These are phyloP conservation scores for Phascolomyces articulosus DNA, from an alignment of 371 early-diverging fungal genomes.

Conservation along the genomic window DNA sequence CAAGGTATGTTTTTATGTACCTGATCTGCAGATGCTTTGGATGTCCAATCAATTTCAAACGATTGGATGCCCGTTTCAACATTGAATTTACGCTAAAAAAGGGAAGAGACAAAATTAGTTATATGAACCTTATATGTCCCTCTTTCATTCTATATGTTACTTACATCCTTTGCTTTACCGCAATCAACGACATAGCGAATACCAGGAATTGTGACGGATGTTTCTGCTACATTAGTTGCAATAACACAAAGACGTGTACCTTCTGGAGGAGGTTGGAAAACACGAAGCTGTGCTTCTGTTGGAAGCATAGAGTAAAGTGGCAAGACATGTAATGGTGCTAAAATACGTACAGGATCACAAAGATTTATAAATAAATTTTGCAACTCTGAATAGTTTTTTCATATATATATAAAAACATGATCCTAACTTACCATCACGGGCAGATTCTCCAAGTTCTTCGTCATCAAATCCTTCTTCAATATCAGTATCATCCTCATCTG, in stretches of 20 bases:
- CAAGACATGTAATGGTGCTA: conserved; percentile 78
- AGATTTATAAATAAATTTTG: neutral
- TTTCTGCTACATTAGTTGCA: conserved; percentile 99
- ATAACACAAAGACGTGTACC: conserved; percentile 94
- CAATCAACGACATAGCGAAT: conserved; percentile 98
- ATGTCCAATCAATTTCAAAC: conserved; percentile 91
- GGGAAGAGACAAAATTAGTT: neutral
- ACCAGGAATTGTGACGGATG: conserved; percentile 97
- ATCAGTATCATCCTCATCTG: conserved; percentile 36
- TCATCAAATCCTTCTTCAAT: conserved; percentile 52
- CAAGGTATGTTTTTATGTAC: conserved; percentile 10
- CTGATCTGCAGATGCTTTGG: conserved; percentile 91
- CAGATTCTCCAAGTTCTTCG: conserved; percentile 39
- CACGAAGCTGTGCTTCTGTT: conserved; percentile 85
- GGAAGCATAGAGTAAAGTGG: conserved; percentile 94
- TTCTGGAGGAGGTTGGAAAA: conserved; percentile 87
- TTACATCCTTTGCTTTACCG: conserved; percentile 90
- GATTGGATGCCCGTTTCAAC: conserved; percentile 83
- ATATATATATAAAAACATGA: too few relatives aligned
- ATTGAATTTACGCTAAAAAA: conserved; percentile 69
- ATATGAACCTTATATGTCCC: too few relatives aligned
- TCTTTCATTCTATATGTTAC: too few relatives aligned
- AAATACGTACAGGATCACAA: neutral
- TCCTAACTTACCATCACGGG: conserved; percentile 25
- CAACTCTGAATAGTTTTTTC: too few relatives aligned